Conservation (phyloP, 2,329 filamentous ascomycete species). For the Chrysosphaeria jannelii region DNA sequence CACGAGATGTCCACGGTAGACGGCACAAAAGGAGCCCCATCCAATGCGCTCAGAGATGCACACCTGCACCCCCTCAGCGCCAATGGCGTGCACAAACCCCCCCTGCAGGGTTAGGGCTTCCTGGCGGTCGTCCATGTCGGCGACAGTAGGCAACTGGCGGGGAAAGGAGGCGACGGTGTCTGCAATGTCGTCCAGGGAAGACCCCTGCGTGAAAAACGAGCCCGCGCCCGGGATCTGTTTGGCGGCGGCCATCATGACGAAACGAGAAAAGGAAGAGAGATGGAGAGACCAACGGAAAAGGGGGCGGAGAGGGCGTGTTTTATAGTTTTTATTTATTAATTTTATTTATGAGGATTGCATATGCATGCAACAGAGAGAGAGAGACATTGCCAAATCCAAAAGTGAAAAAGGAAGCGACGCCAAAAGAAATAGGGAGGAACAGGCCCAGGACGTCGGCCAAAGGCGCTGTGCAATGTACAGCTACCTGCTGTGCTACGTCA, state of each 20-base stretch:
- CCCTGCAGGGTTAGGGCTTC: conserved; percentile 1
- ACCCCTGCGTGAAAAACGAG: no score
- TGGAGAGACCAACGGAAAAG: neutral
- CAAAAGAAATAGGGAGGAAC: no score
- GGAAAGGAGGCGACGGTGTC: conserved; percentile 1
- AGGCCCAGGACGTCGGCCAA: no score
- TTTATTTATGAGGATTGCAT: no score
- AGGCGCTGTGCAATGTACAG: no score
- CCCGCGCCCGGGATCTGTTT: conserved; percentile 3
- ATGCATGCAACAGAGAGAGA: no score
- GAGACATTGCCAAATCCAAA: no score
- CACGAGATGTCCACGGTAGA: conserved; percentile 3
- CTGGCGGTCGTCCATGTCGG: conserved; percentile 62
- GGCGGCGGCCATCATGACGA: conserved; percentile 3
- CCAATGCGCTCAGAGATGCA: conserved; percentile 3
- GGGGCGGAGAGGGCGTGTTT: no score
- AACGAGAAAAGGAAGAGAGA: neutral
- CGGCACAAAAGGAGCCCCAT: conserved; percentile 5
- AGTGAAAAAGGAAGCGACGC: no score
- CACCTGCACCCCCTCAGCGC: conserved; percentile 2
- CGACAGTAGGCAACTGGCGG: conserved; percentile 33
- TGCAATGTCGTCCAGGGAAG: conserved; percentile 3
- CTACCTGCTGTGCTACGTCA: no score
- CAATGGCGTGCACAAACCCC: conserved; percentile 1
- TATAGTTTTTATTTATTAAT: no score